phyloP scores from a whole-genome alignment of 2,329 filamentous ascomycete genomes.

The Aspergillus nomiae region DNA sequence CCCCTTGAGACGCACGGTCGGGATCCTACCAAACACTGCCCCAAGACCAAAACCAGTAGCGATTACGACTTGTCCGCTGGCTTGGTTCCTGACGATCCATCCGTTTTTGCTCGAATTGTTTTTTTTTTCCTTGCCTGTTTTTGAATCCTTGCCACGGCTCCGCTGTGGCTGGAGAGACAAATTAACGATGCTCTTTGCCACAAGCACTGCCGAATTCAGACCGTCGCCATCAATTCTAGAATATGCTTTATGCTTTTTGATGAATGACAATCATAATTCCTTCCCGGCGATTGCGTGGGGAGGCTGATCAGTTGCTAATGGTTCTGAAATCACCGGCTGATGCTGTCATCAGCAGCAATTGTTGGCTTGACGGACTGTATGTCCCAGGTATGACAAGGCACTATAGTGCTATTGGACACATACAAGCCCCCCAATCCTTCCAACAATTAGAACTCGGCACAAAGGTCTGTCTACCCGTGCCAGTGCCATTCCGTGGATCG shows the following conservation, averaged over 20 bases:
- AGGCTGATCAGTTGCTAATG: background rate
- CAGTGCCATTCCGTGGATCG: background rate
- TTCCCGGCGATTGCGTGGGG: background rate
- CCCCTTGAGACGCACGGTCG: background rate
- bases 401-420: background rate
- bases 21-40: background rate
- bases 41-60: background rate
- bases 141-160: background rate
- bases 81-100: conserved; percentile 9
- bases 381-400: background rate
- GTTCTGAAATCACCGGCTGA: background rate
- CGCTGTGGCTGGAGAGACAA: background rate
- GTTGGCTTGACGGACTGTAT: background rate
- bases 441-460: background rate
- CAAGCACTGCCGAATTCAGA: background rate
- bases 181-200: background rate
- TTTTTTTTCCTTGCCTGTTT: background rate
- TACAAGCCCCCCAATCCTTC: background rate
- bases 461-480: background rate
- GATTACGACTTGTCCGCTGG: conserved; percentile 1
- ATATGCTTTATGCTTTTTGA: background rate
- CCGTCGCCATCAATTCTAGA: background rate
- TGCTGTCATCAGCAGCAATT: background rate
- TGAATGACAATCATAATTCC: background rate
- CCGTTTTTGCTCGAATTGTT: background rate